A percentile compares a stretch with the other conserved stretches of the same genome.
Conservation (phyloP, 1,284 basidiomycete genomes). For the Naganishia sp. region DNA sequence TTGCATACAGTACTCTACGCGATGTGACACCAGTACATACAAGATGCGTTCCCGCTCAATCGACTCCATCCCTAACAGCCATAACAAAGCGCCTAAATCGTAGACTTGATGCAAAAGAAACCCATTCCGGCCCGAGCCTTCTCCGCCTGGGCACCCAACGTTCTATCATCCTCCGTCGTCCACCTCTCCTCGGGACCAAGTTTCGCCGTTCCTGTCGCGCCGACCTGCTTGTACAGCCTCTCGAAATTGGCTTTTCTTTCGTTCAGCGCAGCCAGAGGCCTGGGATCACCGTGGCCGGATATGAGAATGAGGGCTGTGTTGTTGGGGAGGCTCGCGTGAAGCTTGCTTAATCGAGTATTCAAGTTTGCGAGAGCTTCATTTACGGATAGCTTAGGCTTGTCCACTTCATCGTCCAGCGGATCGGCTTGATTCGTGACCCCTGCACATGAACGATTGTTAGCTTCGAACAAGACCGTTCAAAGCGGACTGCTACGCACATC, state of each 20-base stretch:
- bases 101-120: constrained; percentile 72
- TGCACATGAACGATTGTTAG: not conserved
- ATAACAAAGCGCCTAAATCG: not conserved
- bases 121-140: constrained; percentile 74
- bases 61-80: no score
- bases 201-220: constrained; percentile 49
- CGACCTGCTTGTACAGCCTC: constrained; percentile 60
- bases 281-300: constrained; percentile 82
- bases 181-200: constrained; percentile 61
- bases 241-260: constrained; percentile 73
- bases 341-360: constrained; percentile 62
- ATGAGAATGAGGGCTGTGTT: constrained; percentile 80
- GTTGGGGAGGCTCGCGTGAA: constrained; percentile 70
- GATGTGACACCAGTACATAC: no score
- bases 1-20: no score
- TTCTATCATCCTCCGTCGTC: constrained; percentile 72
- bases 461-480: not conserved
- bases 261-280: constrained; percentile 69
- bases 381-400: constrained; percentile 22
- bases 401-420: constrained; percentile 4
- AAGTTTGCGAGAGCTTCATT: constrained; percentile 54
- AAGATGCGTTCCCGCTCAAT: no score
- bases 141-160: constrained; percentile 74
- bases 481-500: constrained; percentile 60
- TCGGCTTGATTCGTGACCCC: constrained; percentile 24